These are phyloP conservation scores for Trichoderma sp. DNA, from an alignment of 2,329 filamentous ascomycete species.

Conservation along the genomic window DNA sequence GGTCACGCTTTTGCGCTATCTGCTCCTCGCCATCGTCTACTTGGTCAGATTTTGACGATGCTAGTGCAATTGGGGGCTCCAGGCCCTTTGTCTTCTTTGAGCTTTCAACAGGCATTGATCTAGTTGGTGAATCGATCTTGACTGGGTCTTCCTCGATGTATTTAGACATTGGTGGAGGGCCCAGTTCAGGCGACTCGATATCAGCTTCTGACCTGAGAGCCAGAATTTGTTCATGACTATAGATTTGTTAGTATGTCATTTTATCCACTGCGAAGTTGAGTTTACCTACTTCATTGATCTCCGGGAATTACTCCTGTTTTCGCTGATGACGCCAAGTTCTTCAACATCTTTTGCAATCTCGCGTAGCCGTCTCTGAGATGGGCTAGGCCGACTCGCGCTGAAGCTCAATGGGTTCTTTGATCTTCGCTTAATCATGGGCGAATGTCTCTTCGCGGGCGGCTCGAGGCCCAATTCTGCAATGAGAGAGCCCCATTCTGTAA, in stretches of 20 bases:
- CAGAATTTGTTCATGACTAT: slow-evolving; percentile 60
- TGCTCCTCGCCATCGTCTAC: not conserved
- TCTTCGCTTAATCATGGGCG: slow-evolving; percentile 41
- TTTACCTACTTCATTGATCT: slow-evolving; percentile 63
- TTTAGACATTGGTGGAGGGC: slow-evolving; percentile 59
- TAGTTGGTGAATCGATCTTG: slow-evolving; percentile 50
- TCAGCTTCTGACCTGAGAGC: slow-evolving; percentile 53
- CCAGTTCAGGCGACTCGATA: slow-evolving; percentile 66
- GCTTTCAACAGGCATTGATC: slow-evolving; percentile 20
- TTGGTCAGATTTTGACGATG: slow-evolving; percentile 25
- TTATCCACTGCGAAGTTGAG: not conserved
- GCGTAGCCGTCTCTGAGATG: slow-evolving; percentile 55
- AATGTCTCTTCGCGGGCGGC: slow-evolving; percentile 52
- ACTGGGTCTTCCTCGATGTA: slow-evolving; percentile 57
- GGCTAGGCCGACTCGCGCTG: slow-evolving; percentile 42
- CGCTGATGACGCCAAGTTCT: slow-evolving; percentile 56
- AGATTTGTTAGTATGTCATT: slow-evolving; percentile 32
- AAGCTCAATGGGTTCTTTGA: slow-evolving; percentile 43
- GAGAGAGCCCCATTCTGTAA: slow-evolving; percentile 66
- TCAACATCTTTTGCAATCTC: slow-evolving; percentile 57
- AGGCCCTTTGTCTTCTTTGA: slow-evolving; percentile 25
- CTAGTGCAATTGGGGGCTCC: slow-evolving; percentile 33
- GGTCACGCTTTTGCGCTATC: not conserved
- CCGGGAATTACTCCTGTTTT: slow-evolving; percentile 66
- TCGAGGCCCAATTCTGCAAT: slow-evolving; percentile 64